Conservation (phyloP, 371 early-diverging fungal species). For the Nematocida homosporus region DNA sequence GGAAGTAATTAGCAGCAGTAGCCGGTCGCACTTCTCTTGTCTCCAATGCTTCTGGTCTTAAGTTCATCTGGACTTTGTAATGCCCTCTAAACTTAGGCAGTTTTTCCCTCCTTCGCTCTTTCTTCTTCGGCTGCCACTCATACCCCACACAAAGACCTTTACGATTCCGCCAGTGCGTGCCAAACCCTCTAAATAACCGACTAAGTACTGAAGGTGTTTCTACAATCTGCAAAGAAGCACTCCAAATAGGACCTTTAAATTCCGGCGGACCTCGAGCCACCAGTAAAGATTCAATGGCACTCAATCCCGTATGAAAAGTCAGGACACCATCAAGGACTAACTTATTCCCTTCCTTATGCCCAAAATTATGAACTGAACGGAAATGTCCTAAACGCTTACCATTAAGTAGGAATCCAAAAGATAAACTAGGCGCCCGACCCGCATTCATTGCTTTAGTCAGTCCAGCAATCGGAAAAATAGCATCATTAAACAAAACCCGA, state of each 20-base stretch:
- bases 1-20: neutral
- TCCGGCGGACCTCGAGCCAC: neutral
- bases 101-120: neutral
- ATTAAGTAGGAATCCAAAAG: neutral
- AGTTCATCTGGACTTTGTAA: neutral
- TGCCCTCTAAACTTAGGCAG: neutral
- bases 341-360: neutral
- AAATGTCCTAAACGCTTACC: neutral
- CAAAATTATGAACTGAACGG: neutral
- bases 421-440: neutral
- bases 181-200: conserved; percentile 18
- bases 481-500: conserved; percentile 29
- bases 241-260: neutral
- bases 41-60: neutral
- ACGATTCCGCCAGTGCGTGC: conserved; percentile 13
- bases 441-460: conserved; percentile 11
- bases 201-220: neutral
- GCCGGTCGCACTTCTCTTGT: neutral
- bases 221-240: neutral
- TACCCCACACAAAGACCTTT: conserved; percentile 32
- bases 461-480: conserved; percentile 10
- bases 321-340: conserved; percentile 4
- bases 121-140: conserved; percentile 1
- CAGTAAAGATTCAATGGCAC: neutral
- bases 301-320: neutral